Base-by-base conservation (phyloP, 2,329 filamentous ascomycete genomes). In the Claviceps sp. region DNA sequence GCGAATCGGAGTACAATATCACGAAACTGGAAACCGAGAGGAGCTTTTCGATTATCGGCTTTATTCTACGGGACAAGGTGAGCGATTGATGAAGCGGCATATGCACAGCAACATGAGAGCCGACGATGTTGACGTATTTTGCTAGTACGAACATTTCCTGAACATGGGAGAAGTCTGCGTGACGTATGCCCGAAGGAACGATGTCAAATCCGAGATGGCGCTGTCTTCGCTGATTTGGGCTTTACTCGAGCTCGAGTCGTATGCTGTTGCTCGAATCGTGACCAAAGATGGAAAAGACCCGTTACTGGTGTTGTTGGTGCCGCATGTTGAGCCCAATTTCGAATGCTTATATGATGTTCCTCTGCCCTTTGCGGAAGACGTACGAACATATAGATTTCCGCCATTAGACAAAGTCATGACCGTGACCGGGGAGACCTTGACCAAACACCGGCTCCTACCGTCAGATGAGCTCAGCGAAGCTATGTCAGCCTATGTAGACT, bases 401-500 rank as follows among this genome's bases (percentile, higher is more conserved):
- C 88, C 91, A 0, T 71, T 98, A 11, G 90, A 95, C 63, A 85
- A 80, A 55, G 85, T 97, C 29, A 71, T 95, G 54, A 96, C 90
- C 0, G 77, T 94, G n/a, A 88, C 83, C 11, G 91, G 91, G 1
- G 86, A 87, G 56, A 77, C 79, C 8, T 71, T 96, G 47, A 86
- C 79, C 11, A 82, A 91, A 59, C 90, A 98, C 57, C 84, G 88
- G 38, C 83, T 94, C 54, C 73, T 98, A 2, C 93, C 93, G 0
- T 83, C 73, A 9, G 76, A 86, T 2, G 80, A 86, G 36, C 74
- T 98, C 23, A 76, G 80, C 50, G 71, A 83, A 47, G 85, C 88
- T 1, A 97, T 98, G 90, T 85, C 83, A 64, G 81, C 88, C 56
- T 97, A 91, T 59, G 88, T 98, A 7, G 88, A 97, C 64, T 81